Evolutionary conservation across 1,284 basidiomycete genomes (phyloP), one percentile per base, ranked within the genome.

Genomic region (Flammula alnicola): DNA sequence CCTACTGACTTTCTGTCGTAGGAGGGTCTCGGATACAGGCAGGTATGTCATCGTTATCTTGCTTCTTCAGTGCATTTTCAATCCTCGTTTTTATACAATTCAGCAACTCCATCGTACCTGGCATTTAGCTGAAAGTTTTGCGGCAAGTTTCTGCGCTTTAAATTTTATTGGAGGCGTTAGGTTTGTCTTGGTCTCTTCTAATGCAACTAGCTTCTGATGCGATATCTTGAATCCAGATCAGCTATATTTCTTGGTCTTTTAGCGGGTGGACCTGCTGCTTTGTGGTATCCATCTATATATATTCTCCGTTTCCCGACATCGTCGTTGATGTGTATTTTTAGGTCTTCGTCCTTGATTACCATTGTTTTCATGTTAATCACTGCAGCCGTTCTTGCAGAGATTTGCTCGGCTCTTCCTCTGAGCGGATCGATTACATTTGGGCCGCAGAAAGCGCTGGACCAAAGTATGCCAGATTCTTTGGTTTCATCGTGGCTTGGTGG

Each of bases 341-440:
- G 89, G 90, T 91, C 88, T 1, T 88, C 87, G 10, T 93, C 87
- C 62, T 36, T 91, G 55, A 77, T 91, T 49, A 91, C 90, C 10
- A 78, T 91, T 63, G 66, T 92, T 35, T 90, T 91, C 68, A 91
- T 91, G 88, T 79, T 78, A 60, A 91, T 94, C 47, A 93, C 89
- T 4, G 92, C 92, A 3, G 84, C 81, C 8, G 86, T 93, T 29
- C 74, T 95, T 25, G 91, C 92, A 17, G 92, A 95, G 64, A 83
- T 93, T 38, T 93, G 91, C 66, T 93, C 91, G 30, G 90, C 90
- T 2, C 72, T 93, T 14, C 91, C 91, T 3, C 69, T 93, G 35
- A 91, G 88, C 47, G 92, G 92, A 6, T 93, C 90, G 6, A 93
- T 94, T 94, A 94, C 68, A 84, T 93, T 49, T 94, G 92, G 92